phyloP scores from a whole-genome alignment of 176 grass and related monocot species.

The Echinochloa phyllopogon region DNA sequence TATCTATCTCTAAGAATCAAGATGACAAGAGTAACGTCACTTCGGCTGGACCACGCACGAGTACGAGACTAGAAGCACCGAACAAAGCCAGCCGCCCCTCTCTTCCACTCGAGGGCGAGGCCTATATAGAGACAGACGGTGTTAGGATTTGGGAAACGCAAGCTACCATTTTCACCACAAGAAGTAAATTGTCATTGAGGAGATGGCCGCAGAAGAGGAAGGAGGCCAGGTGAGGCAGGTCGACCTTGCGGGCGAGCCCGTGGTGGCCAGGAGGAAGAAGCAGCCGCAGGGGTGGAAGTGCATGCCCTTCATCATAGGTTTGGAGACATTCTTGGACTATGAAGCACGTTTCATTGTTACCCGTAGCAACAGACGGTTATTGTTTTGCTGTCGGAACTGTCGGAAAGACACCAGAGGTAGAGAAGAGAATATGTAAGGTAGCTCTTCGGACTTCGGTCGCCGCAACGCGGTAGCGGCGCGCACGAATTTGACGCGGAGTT shows the following conservation, averaged over 20 bases:
- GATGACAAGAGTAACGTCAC: background rate
- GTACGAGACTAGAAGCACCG: background rate
- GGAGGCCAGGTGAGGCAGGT: background rate
- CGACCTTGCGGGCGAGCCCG: background rate
- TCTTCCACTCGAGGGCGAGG: no score
- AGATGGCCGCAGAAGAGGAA: background rate
- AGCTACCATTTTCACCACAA: background rate
- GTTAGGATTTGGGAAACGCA: background rate
- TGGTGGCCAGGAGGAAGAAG: background rate
- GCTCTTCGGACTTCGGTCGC: no score
- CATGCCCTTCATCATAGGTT: constrained; percentile 64
- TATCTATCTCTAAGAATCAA: background rate
- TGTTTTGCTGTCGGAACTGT: no score
- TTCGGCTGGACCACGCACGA: background rate
- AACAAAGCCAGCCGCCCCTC: background rate
- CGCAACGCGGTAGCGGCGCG: no score
- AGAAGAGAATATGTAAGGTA: no score
- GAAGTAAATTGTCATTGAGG: no score
- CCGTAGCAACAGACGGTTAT: background rate
- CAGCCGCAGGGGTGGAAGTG: constrained; percentile 51
- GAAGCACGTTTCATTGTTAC: no score
- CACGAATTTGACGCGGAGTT: background rate
- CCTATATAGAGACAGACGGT: background rate
- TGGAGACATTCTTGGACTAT: no score
- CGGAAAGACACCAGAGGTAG: no score